These are phyloP conservation scores for Mycena chlorophos DNA, from an alignment of 768 basidiomycete species.

Conservation along the genomic window DNA sequence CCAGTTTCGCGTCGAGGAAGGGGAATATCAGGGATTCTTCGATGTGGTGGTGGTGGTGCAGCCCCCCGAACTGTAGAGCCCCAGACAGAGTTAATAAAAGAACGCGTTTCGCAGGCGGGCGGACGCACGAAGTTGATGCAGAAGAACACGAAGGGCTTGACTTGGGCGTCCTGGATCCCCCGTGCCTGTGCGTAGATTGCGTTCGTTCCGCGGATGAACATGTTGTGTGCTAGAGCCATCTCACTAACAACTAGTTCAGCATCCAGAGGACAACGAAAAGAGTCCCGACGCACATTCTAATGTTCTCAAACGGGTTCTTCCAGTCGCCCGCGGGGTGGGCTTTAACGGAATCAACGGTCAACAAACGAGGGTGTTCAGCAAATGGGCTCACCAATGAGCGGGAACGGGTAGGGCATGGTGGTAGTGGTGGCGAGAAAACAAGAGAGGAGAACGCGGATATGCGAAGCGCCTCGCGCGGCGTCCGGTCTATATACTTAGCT, in stretches of 20 bases:
- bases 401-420: conserved; percentile 3
- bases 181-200: conserved; percentile 29
- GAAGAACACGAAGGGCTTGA: conserved; percentile 30
- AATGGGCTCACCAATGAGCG: not conserved
- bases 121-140: conserved; percentile 27
- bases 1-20: conserved; percentile 29
- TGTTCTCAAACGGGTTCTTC: conserved; percentile 30
- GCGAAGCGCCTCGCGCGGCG: no score
- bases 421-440: not conserved
- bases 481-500: no score
- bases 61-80: conserved; percentile 19
- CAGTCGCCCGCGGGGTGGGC: conserved; percentile 28
- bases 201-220: conserved; percentile 31
- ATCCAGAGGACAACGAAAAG: not conserved
- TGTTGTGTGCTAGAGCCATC: conserved; percentile 33
- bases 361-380: not conserved
- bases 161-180: conserved; percentile 24
- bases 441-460: no score
- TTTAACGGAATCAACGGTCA: conserved; percentile 1
- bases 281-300: conserved; percentile 26
- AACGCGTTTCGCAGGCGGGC: not conserved
- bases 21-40: conserved; percentile 33
- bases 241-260: conserved; percentile 23
- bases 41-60: conserved; percentile 33
- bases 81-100: not conserved